Conservation (phyloP, 2,329 filamentous ascomycete species). For the Trichoderma sp. region DNA sequence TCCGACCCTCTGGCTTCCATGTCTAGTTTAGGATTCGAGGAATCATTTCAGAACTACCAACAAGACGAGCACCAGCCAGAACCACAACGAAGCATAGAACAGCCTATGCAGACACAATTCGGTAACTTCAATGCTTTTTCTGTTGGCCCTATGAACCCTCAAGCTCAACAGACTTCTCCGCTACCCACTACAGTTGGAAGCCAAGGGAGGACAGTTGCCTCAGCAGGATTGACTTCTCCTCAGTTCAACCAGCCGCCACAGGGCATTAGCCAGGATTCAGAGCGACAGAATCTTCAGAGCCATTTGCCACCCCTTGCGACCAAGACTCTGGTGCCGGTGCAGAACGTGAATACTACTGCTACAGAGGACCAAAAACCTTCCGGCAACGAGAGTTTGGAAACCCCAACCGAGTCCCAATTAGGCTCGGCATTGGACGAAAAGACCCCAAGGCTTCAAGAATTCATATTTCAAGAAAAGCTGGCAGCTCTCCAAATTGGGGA, state of each 20-base stretch:
- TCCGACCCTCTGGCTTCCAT: conserved; percentile 31
- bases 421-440: conserved; percentile 1
- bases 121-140: background rate
- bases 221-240: background rate
- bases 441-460: background rate
- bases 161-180: background rate
- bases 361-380: background rate
- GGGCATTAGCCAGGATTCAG: background rate
- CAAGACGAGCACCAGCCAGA: conserved; percentile 21
- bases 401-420: background rate
- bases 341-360: background rate
- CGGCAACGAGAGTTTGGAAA: background rate
- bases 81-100: background rate
- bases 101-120: background rate
- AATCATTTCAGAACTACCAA: background rate
- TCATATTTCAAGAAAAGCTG: conserved; percentile 6
- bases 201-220: background rate
- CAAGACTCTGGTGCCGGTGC: background rate
- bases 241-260: background rate
- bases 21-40: conserved; percentile 24
- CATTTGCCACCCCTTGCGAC: background rate
- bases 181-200: background rate
- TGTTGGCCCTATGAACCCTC: background rate
- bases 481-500: background rate
- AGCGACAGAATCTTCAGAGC: background rate